phyloP scores from a whole-genome alignment of 805 yeast species.

The Lipomyces oligophaga region DNA sequence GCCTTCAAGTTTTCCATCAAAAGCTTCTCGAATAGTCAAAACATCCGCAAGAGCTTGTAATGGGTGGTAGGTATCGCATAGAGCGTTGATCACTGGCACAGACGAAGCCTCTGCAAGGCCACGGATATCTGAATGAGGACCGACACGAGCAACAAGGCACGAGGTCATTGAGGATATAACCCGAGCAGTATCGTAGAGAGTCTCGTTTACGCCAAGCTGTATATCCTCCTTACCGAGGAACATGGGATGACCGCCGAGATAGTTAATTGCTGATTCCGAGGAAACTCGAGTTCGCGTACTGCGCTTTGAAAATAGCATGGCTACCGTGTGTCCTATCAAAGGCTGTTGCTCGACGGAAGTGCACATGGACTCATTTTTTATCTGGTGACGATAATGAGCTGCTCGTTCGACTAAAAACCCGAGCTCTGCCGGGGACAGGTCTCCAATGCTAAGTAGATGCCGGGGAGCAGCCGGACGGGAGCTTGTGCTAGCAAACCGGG shows the following conservation, averaged over 20 bases:
- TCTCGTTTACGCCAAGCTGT: conserved; percentile 90
- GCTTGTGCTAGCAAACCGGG: conserved; percentile 3
- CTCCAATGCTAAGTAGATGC: conserved; percentile 79
- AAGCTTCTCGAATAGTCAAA: conserved; percentile 77
- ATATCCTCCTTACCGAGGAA: conserved; percentile 94
- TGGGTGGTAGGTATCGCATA: conserved; percentile 92
- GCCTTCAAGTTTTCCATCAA: conserved; percentile 41
- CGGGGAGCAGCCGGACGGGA: conserved; percentile 41
- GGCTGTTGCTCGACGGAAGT: conserved; percentile 46
- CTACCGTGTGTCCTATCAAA: conserved; percentile 74
- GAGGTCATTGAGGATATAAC: conserved; percentile 95
- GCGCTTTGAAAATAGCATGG: conserved; percentile 82
- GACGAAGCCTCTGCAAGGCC: conserved; percentile 71
- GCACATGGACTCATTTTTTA: conserved; percentile 47
- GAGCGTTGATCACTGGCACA: conserved; percentile 89
- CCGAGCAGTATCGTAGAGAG: conserved; percentile 79
- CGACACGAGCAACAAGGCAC: conserved; percentile 95
- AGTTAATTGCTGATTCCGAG: conserved; percentile 88
- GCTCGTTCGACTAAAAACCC: conserved; percentile 70
- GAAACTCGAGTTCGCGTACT: conserved; percentile 94
- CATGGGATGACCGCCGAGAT: conserved; percentile 94
- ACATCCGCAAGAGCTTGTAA: conserved; percentile 92
- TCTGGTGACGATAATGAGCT: conserved; percentile 52
- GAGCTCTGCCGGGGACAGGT: conserved; percentile 70
- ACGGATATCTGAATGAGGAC: conserved; percentile 74